Percentiles rank a stretch among this genome's conserved stretches.
These are phyloP conservation scores for Neurospora hispaniola DNA, from an alignment of 495 filamentous ascomycete genomes.

Conservation along the genomic window DNA sequence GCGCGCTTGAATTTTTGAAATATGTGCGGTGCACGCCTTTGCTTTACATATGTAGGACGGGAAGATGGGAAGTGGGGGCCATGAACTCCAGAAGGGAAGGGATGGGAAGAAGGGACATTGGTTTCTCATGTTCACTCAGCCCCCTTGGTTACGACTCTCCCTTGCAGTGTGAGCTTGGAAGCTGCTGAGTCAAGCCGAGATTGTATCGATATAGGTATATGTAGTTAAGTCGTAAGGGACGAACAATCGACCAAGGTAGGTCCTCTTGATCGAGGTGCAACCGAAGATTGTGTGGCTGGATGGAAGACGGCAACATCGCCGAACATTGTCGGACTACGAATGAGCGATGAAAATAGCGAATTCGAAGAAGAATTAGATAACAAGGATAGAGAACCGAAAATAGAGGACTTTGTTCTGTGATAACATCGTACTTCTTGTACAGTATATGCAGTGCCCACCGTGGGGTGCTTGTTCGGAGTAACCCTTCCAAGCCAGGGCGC, in stretches of 20 bases:
- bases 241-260: background rate
- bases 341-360: background rate
- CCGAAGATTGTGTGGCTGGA: background rate
- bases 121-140: background rate
- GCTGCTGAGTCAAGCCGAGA: background rate
- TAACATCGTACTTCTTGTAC: background rate
- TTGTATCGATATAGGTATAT: background rate
- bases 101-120: background rate
- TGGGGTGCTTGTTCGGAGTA: background rate
- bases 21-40: background rate
- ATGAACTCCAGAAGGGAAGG: background rate
- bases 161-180: background rate
- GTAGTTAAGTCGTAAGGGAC: background rate
- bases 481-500: background rate
- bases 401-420: background rate
- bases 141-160: background rate
- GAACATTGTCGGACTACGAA: background rate
- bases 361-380: background rate
- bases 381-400: background rate
- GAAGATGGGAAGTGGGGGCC: background rate
- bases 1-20: background rate
- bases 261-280: background rate
- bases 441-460: background rate
- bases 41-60: background rate
- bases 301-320: background rate